A percentile compares a stretch with the other conserved stretches of the same genome.
Conservation (phyloP, 1,284 basidiomycete species). For the Pyrrhoderma noxium region DNA sequence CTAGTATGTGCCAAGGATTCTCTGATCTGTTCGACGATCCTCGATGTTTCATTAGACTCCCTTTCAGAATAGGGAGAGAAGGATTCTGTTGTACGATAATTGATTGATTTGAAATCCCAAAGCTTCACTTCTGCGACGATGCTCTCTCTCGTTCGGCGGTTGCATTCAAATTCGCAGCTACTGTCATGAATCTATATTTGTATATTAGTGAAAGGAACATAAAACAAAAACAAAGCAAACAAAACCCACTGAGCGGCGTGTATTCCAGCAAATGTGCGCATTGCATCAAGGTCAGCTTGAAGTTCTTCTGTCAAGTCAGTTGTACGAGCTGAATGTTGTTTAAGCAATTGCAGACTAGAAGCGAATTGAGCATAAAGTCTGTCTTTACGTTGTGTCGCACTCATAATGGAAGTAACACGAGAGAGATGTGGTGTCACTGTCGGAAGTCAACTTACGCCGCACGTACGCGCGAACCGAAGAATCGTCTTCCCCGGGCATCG, state of each 20-base stretch:
- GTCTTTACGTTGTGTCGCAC: constrained; percentile 66
- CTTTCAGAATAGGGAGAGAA: no score
- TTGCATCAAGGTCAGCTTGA: constrained; percentile 61
- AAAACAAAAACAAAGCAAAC: background rate
- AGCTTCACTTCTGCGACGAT: no score
- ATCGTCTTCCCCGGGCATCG: no score
- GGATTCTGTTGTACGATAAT: no score
- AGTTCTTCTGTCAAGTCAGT: constrained; percentile 65
- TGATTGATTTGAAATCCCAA: no score
- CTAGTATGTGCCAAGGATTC: no score
- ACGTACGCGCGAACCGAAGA: no score
- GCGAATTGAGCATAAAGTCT: constrained; percentile 63
- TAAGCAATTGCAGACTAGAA: constrained; percentile 51
- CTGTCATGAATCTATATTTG: constrained; percentile 13
- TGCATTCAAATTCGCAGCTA: constrained; percentile 6
- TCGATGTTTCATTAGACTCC: no score
- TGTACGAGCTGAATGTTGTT: constrained; percentile 53
- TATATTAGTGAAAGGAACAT: background rate
- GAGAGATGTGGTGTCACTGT: constrained; percentile 51
- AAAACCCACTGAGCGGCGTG: constrained; percentile 63
- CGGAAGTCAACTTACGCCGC: constrained; percentile 16
- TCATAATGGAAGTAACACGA: constrained; percentile 27
- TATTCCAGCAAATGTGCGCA: constrained; percentile 61
- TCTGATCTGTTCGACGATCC: no score
- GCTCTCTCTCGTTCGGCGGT: no score